Conservation (phyloP, 345 rosid species). For the Chamaenerion angustifolium region DNA sequence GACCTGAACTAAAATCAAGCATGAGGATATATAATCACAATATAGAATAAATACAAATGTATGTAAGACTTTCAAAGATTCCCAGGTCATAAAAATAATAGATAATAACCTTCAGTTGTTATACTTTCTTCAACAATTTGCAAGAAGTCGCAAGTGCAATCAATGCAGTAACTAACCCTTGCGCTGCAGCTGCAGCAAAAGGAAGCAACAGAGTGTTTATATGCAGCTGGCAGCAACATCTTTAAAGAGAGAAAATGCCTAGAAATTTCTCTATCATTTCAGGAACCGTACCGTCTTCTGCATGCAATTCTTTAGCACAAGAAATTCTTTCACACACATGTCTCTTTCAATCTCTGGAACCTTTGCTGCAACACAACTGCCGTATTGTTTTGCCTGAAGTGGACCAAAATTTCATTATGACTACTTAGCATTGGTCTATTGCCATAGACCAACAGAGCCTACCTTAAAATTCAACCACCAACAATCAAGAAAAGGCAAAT, state of each 20-base stretch:
- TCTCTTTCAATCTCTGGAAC: slow-evolving; percentile 73
- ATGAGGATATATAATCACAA: background rate
- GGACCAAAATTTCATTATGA: background rate
- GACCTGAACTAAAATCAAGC: no score
- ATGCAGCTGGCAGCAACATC: background rate
- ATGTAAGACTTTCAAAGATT: background rate
- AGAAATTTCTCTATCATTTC: slow-evolving; percentile 2
- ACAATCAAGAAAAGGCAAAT: no score
- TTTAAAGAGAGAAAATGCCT: background rate
- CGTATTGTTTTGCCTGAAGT: slow-evolving; percentile 75
- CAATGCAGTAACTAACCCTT: slow-evolving; percentile 2
- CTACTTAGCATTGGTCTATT: background rate
- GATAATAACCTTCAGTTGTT: no score
- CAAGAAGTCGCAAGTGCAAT: background rate
- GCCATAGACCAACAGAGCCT: background rate
- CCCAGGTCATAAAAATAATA: no score
- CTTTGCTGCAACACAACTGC: slow-evolving; percentile 77
- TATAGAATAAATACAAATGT: background rate
- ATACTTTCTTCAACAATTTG: no score
- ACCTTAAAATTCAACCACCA: background rate
- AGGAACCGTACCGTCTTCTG: slow-evolving; percentile 55
- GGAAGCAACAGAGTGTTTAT: background rate
- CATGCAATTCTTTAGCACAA: slow-evolving; percentile 73
- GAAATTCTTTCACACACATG: slow-evolving; percentile 87
- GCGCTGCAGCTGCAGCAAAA: slow-evolving; percentile 6